These are phyloP conservation scores for Anthracocystis setariae DNA, from an alignment of 1,284 basidiomycete genomes.

Conservation along the genomic window DNA sequence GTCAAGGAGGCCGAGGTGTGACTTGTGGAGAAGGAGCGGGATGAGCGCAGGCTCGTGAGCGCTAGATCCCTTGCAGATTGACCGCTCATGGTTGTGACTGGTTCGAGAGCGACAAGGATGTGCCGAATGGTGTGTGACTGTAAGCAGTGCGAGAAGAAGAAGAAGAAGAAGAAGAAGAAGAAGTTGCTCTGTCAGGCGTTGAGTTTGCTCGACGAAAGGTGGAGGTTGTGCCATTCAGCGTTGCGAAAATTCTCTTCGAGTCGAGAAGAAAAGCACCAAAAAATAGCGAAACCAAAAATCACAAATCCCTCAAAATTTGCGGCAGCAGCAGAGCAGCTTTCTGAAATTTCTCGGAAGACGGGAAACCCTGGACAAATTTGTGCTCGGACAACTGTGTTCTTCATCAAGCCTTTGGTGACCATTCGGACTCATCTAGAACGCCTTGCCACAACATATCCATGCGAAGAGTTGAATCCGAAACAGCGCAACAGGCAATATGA, in stretches of 20 bases:
- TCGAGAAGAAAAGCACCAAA: constrained; percentile 2
- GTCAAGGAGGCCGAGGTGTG: constrained; percentile 10
- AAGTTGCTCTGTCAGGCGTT: constrained; percentile 8
- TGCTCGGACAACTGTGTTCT: constrained; percentile 13
- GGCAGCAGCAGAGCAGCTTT: neutral
- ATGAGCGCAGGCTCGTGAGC: constrained; percentile 7
- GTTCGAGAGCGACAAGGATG: too few species aligned
- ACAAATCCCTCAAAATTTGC: neutral
- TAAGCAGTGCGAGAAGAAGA: neutral
- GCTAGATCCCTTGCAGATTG: constrained; percentile 10
- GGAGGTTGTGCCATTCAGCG: neutral
- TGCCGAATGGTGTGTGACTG: neutral
- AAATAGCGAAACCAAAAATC: constrained; percentile 1
- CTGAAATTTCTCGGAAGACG: constrained; percentile 16
- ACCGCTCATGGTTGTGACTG: constrained; percentile 12
- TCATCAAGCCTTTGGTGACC: neutral
- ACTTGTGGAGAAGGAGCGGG: constrained; percentile 12
- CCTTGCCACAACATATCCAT: neutral
- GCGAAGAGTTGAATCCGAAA: neutral
- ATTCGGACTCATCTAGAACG: neutral
- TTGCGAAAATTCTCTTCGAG: neutral
- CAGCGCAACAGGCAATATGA: constrained; percentile 7
- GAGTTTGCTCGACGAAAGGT: neutral
- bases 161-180: neutral
- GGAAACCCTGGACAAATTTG: constrained; percentile 34